Evolutionary conservation across 768 basidiomycete genomes (phyloP), one percentile per base, ranked within the genome.

Genomic region (Suillus placidus): DNA sequence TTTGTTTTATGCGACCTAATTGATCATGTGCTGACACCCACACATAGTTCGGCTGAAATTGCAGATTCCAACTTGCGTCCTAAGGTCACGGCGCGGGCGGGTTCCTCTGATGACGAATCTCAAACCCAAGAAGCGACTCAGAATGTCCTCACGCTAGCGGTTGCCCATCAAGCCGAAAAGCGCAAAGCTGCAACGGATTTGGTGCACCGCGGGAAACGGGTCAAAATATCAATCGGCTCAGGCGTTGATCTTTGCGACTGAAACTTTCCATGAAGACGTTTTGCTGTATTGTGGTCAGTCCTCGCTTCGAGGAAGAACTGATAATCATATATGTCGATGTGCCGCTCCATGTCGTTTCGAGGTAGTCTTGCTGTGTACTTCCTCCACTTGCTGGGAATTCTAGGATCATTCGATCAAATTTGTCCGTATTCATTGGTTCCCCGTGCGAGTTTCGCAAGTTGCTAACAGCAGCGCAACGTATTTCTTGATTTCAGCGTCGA

Each of bases 181-280:
- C 73, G 79, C 63, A 80, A 77, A 63, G 73, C 73, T 38, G 60
- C 58, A 40, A 64, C 38, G 51, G 64, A 71, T 62, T 51, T 60
- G 52, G 55, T 62, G 66, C 69, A 63, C 49, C 66, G 57, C 23
- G 68, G 49, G 55, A 93, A 92, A 80, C 91, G 85, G 71, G 70
- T 87, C 66, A 94, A 93, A 78, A 84, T 93, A 58, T 94, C 91
- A 18, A 77, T 93, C 47, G 85, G 86, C 47, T 75, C 81, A 64
- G 87, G 84, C 58, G 85, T 94, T 67, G 90, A 93, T 77, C 84
- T 93, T 5, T 91, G 89, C 38, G 91, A 93, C 76, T 93, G 77
- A 76, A 55, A 47, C 14, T 49, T 32, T 32, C 30, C 35, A n/a
- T 18, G 42, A n/a, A 16, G 20, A 30, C 49, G n/a, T 56, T 64